Conservation (phyloP, 306 rosid genomes). For the Sechiopsis laciniata region DNA sequence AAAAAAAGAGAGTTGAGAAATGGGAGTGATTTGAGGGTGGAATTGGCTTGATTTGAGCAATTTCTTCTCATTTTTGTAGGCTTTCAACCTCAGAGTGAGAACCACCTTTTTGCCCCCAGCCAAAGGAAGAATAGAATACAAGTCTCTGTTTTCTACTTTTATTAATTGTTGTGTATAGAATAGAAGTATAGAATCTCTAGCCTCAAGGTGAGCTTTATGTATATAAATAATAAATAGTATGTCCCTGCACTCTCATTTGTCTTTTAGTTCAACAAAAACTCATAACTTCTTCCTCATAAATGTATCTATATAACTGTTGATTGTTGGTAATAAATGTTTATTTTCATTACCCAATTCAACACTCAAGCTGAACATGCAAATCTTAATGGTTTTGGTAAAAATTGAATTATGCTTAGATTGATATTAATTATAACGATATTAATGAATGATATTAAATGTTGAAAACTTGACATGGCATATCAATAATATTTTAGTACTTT, state of each 20-base stretch:
- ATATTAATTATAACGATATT: no score
- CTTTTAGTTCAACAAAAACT: no score
- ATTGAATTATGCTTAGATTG: no score
- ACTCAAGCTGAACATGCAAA: no score
- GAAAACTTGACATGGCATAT: no score
- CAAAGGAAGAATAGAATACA: conserved; percentile 18
- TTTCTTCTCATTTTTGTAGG: neutral
- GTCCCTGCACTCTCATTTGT: neutral
- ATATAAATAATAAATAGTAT: neutral
- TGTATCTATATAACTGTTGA: no score
- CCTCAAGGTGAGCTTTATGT: neutral
- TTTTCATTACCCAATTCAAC: no score
- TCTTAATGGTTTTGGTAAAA: no score
- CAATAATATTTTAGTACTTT: no score
- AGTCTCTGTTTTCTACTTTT: neutral
- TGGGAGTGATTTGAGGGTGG: conserved; percentile 15
- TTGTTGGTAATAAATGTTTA: no score
- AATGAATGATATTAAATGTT: no score
- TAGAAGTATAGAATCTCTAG: conserved; percentile 4
- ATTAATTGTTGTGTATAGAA: neutral
- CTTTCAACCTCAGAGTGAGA: conserved; percentile 10
- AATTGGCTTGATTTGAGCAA: neutral
- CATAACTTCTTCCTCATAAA: no score
- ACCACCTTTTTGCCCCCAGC: neutral
- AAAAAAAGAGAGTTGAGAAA: neutral